These are phyloP conservation scores for Castanospermum australe DNA, from an alignment of 306 rosid genomes.

Conservation along the genomic window DNA sequence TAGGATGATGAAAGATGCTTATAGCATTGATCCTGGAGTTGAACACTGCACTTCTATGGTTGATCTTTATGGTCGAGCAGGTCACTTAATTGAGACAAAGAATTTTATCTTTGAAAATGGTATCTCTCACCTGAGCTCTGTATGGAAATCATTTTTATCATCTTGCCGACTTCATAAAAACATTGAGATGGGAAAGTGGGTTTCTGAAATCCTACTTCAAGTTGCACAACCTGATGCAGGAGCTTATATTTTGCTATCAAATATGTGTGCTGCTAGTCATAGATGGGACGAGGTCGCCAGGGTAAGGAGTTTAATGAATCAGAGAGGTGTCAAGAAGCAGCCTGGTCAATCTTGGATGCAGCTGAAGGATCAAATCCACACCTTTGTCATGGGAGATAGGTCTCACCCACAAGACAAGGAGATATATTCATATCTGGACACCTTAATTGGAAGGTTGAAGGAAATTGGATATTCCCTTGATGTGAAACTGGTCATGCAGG, in stretches of 20 bases:
- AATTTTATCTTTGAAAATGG: conserved; percentile 56
- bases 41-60: conserved; percentile 88
- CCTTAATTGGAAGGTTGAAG: conserved; percentile 64
- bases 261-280: conserved; percentile 56
- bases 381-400: conserved; percentile 61
- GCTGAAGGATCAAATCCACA: conserved; percentile 62
- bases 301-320: conserved; percentile 65
- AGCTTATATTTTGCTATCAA: conserved; percentile 64
- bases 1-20: conserved; percentile 72
- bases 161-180: conserved; percentile 73
- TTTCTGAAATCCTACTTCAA: conserved; percentile 54
- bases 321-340: conserved; percentile 66
- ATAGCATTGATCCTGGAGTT: conserved; percentile 55
- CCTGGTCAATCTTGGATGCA: conserved; percentile 91
- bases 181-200: conserved; percentile 73
- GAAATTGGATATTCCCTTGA: conserved; percentile 68
- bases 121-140: conserved; percentile 61
- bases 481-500: conserved; percentile 57
- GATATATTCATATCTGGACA: conserved; percentile 58
- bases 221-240: conserved; percentile 70
- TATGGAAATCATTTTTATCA: conserved; percentile 76
- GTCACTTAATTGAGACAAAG: conserved; percentile 59
- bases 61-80: conserved; percentile 92
- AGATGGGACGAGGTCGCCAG: conserved; percentile 79
- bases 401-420: conserved; percentile 48